Base-by-base conservation (phyloP, 352 stramenopile species). In the Phytophthora pinifolia region DNA sequence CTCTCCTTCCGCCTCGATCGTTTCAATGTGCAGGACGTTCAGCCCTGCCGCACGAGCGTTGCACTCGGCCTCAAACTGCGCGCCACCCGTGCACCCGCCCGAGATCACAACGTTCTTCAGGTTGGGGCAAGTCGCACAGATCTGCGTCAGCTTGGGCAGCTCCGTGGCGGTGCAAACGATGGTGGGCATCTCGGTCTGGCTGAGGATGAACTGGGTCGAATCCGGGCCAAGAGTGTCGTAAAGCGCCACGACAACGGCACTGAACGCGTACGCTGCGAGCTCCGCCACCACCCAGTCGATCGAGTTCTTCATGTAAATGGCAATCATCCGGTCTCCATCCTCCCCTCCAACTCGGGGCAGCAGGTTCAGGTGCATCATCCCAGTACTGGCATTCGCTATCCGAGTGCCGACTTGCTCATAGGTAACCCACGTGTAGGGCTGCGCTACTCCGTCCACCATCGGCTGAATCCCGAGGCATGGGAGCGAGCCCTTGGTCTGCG, bases 291-390 rank as follows among this genome's bases (percentile, higher is more conserved):
- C 70, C 92, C 96, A 99, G 58, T 99, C 96, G 35, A 96, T 84
- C 12, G 82, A 96, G 65, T 99, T 99, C 65, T 94, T 97, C 76
- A 97, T 97, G 73, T 98, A 99, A 44, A 99, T 83, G 25, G 79
- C 94, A 14, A 98, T 45, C 57, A 97, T 88, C 29, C 71, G 70
- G 33, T 89, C 49, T 15, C 70, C 65, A 38, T 84, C 66, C 6
- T 75, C 54, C 3, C 54, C 67, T 17, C 74, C 69, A 25, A 74
- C 46, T 1, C 35, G 46, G 5, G 74, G 69, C 14, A 90, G 36
- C 18, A 90, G 53, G 3, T 74, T 48, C 7, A 76, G 50, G 15
- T 74, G 62, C 51, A 83, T 68, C 39, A 90, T 61, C 15, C 72
- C 80, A 18, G 68, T 62, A 5, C 68, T 72, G 10, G 72, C 25